These are phyloP conservation scores for Tausonia pullulans DNA, from an alignment of 1,284 basidiomycete species.

Conservation along the genomic window DNA sequence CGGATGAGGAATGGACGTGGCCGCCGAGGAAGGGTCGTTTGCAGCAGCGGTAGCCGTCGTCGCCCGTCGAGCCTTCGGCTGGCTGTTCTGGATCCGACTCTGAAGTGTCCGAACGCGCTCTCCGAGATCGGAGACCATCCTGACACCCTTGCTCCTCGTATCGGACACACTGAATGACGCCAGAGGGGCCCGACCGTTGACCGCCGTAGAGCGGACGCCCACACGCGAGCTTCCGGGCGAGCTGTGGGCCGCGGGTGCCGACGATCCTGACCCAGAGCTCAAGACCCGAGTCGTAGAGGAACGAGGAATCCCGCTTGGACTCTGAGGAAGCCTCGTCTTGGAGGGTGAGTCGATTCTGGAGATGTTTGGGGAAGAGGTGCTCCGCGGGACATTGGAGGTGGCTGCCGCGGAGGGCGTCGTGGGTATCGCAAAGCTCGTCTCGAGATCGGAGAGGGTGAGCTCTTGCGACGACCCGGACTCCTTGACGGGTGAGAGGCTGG, in stretches of 20 bases:
- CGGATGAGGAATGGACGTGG: slow-evolving; percentile 8
- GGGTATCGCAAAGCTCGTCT: slow-evolving; percentile 14
- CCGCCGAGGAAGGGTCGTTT: background rate
- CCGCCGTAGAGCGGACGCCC: background rate
- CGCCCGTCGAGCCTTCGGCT: slow-evolving; percentile 1
- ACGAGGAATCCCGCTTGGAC: slow-evolving; percentile 21
- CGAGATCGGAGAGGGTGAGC: slow-evolving; percentile 18
- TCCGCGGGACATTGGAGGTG: slow-evolving; percentile 35
- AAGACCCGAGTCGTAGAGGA: background rate
- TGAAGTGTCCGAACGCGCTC: slow-evolving; percentile 64
- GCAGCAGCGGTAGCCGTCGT: background rate
- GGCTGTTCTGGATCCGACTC: slow-evolving; percentile 60
- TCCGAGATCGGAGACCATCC: slow-evolving; percentile 79
- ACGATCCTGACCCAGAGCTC: background rate
- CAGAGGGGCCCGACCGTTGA: background rate
- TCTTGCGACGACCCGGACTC: slow-evolving; percentile 18
- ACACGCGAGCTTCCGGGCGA: background rate
- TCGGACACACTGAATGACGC: background rate
- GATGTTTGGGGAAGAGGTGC: slow-evolving; percentile 31
- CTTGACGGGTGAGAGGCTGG: slow-evolving; percentile 21
- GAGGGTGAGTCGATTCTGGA: slow-evolving; percentile 38
- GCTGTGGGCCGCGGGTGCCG: background rate
- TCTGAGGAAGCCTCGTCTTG: background rate
- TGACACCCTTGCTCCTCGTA: slow-evolving; percentile 62
- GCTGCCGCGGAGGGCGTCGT: slow-evolving; percentile 24